Base-by-base conservation (phyloP, 2,329 filamentous ascomycete genomes). In the Colletotrichum australisinense region DNA sequence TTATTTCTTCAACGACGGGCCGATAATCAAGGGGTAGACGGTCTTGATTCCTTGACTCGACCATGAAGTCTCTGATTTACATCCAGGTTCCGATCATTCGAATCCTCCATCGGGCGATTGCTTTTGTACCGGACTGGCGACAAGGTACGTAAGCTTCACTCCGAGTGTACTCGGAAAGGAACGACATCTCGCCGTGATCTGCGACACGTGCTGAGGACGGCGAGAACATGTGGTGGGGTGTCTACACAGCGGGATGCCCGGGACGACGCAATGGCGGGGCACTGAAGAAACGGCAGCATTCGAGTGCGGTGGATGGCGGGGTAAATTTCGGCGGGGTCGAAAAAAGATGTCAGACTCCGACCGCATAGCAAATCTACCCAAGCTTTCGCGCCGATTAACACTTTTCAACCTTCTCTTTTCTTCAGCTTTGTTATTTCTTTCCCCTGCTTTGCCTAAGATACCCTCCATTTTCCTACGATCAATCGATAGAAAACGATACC, bases 401-500 rank as follows among this genome's bases (percentile, higher is more conserved):
- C 35, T 24, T 24, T 32, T 73, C 4, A 28, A 32, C 8, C 26
- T 52, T 71, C 8, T 30, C 22, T 26, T 60, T 11, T n/a, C 42
- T 11, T 7, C 9, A 49, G 42, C 19, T 49, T 22, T 4, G 19
- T 49, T 3, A 9, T n/a, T 49, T 5, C 5, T 62, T 32, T 58
- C 26, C 3, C 35, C 6, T 3, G 2, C 24, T 63, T 14, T n/a
- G 30, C 16, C 38, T 30, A n/a, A 55, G 22, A 57, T 65, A 64
- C 52, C 53, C 66, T 4, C 28, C 62, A 57, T 66, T 35, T 35
- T 53, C 16, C 8, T 26, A 12, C 12, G 12, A 38, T 46, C 12
- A 24, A 19, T 57, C 32, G 46, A 12, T 11, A 8, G 55, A 72
- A 72, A 19, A 46, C 42, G 60, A 63, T 74, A 81, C 76, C 74